Base-by-base conservation (phyloP, 2,329 filamentous ascomycete species). In the Ophiostoma tasmaniense region DNA sequence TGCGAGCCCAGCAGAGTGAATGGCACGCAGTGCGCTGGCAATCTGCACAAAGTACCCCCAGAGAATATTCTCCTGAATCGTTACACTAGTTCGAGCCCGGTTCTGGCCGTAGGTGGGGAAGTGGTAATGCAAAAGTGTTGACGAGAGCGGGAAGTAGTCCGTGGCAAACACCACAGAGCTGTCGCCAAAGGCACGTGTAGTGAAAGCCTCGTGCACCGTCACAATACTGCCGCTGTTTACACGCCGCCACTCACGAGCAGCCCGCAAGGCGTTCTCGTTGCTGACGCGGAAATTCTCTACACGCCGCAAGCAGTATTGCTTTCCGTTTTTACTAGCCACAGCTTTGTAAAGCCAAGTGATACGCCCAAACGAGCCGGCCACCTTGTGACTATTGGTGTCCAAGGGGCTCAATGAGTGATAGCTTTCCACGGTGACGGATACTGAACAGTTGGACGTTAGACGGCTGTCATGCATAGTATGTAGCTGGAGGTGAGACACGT, bases 261-360 rank as follows among this genome's bases (percentile, higher is more conserved):
- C 88, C 70, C 90, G 86, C 67, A 98, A 96, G 3, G 93, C 91
- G 73, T 92, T 90, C 75, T 96, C 93, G 75, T 93, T 96, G 17
- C 90, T 95, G 66, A 98, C 80, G 13, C 92, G 89, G 76, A 93
- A 97, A 66, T 92, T 90, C 83, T 97, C 93, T 28, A 99, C 85
- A 71, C 95, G 86, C 72, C 95, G 87, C 64, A 99, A 81, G 69
- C 90, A 92, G 78, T 96, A 98, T n/a, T 89, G 87, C 73, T 91
- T 89, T 13, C 93, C 95, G 74, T 94, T 94, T 76, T 95, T 95
- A 77, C 86, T 89, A 7, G 92, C 96, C 30, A 90, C 89, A 10
- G 93, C 94, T 80, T 98, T 98, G 81, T 97, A 99, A 0, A 97
- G 87, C 92, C 93, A 98, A 74, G 90, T 97, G 6, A 90, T 87